Evolutionary conservation across 2,329 filamentous ascomycete genomes (phyloP).

Genomic region (Polytolypa hystricis): DNA sequence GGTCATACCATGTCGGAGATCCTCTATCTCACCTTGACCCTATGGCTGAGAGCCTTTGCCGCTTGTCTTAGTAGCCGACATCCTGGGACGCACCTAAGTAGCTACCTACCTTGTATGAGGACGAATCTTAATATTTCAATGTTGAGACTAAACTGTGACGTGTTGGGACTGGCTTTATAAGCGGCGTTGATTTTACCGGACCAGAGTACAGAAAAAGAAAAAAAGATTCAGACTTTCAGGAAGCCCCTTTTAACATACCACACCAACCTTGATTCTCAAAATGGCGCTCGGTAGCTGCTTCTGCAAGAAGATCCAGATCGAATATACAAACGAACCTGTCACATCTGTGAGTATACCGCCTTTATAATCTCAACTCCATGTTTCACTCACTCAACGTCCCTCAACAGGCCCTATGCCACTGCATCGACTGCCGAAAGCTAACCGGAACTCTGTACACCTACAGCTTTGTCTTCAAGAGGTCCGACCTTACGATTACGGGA

Average conservation of each 20-base stretch:
- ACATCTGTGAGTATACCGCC: conserved; percentile 16
- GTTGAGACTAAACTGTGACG: too few relatives aligned
- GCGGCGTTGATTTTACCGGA: too few relatives aligned
- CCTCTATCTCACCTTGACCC: too few relatives aligned
- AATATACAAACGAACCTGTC: conserved; percentile 22
- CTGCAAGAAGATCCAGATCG: conserved; percentile 25
- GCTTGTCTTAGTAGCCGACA: too few relatives aligned
- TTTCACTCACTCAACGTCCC: conserved; percentile 2
- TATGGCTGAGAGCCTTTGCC: too few relatives aligned
- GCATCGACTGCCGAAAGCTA: conserved; percentile 30
- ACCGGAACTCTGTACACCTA: conserved; percentile 22
- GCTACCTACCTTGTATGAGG: too few relatives aligned
- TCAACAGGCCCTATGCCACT: conserved; percentile 27
- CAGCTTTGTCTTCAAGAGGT: conserved; percentile 20
- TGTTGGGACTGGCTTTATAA: too few relatives aligned
- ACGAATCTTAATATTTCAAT: too few relatives aligned
- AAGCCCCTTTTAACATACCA: not conserved
- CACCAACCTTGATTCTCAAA: conserved; percentile 7
- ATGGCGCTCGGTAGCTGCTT: conserved; percentile 26
- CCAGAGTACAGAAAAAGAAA: too few relatives aligned
- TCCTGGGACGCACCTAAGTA: too few relatives aligned
- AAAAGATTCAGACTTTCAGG: not conserved
- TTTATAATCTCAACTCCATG: not conserved
- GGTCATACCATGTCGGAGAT: too few relatives aligned
- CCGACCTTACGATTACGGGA: conserved; percentile 21